Base-by-base conservation (phyloP, 2,329 filamentous ascomycete species). In the Fusarium sp. region DNA sequence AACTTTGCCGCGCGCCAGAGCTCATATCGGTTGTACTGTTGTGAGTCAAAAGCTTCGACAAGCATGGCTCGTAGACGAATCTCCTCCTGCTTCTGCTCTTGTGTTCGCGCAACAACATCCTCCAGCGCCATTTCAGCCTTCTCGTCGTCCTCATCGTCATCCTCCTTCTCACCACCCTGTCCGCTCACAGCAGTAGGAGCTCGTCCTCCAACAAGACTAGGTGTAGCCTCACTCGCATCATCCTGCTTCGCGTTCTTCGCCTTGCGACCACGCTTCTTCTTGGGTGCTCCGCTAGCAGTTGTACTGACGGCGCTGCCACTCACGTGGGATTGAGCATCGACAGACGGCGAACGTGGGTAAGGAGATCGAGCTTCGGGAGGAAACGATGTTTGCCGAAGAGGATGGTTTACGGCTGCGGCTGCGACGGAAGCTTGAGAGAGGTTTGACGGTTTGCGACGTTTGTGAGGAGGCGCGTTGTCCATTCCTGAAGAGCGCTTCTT, bases 331-430 rank as follows among this genome's bases (percentile, higher is more conserved):
- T 84, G 82, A 11, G 81, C 85, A 62, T 92, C 90, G 53, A 90
- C 83, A 3, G 89, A 92, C 0, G 91, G 91, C 0, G 90, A 92
- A 18, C 91, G 87, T 20, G 84, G 84, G 43, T 86, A 86, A 0
- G 88, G 85, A 4, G 87, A 89, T 24, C 84, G 80, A 34, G 80
- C 80, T 57, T 88, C 90, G 27, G 92, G 92, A 0, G 92, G 91
- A 76, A 94, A 96, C 0, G 92, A 94, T 7, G 93, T 95, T 76
- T 94, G 92, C 42, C 93, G 91, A 3, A 96, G 87, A 3, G 91
- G 91, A 70, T 93, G 91, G 0, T 86, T 83, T 4, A 63, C 71
- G 20, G 87, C 83, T 2, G 63, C 64, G 24, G 87, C 83, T 5
- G 88, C 87, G 18, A 77, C 73, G 10, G 88, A 88, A 11, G 85